These are phyloP conservation scores for Penicillium argentinense DNA, from an alignment of 495 filamentous ascomycete genomes.

Conservation along the genomic window DNA sequence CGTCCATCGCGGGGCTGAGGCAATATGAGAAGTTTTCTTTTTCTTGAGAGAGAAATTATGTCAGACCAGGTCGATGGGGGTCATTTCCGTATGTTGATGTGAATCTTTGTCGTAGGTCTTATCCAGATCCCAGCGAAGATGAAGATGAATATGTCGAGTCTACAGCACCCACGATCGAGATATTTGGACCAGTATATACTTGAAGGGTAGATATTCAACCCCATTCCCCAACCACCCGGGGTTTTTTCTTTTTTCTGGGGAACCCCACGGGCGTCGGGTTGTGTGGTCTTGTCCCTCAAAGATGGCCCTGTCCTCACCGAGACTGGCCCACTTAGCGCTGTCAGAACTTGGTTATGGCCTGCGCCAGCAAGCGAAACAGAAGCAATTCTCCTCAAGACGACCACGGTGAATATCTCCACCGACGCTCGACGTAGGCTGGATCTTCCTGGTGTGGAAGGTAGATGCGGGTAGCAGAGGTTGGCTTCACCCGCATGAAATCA, in stretches of 20 bases:
- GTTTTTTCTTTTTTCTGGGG: conserved; percentile 18
- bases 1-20: conserved; percentile 24
- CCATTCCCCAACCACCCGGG: conserved; percentile 16
- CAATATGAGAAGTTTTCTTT: background rate
- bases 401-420: conserved; percentile 8
- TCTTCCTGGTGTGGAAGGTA: conserved; percentile 24
- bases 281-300: conserved; percentile 15
- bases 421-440: conserved; percentile 1
- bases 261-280: conserved; percentile 18
- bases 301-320: conserved; percentile 10
- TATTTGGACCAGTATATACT: background rate
- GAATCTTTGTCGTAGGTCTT: background rate
- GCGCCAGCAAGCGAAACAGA: conserved; percentile 8
- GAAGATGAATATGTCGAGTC: background rate
- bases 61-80: conserved; percentile 1
- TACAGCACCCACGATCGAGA: background rate
- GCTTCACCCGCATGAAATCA: conserved; percentile 11
- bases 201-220: background rate
- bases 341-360: conserved; percentile 3
- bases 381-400: background rate
- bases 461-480: conserved; percentile 11
- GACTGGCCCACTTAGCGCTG: conserved; percentile 11
- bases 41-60: background rate
- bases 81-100: conserved; percentile 16
- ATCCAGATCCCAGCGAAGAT: background rate